A percentile compares a stretch with the other conserved stretches of the same genome.
phyloP scores from a whole-genome alignment of 257 asterid species.

The Jaltomata sinuosa region DNA sequence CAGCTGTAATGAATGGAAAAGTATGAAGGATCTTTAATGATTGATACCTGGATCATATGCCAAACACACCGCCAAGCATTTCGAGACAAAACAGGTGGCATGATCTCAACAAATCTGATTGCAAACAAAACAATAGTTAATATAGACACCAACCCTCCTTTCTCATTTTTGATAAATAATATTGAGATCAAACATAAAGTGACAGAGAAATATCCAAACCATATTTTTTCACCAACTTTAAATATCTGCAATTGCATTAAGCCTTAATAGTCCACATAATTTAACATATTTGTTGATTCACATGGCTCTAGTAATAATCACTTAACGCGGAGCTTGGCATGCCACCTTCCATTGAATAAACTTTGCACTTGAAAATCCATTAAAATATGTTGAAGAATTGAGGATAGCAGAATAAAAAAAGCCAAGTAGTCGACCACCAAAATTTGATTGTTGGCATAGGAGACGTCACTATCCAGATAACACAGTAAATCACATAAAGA shows the following conservation, averaged over 20 bases:
- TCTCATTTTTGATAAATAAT: background rate
- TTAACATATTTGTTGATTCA: background rate
- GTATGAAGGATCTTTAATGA: background rate
- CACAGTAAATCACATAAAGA: too few species aligned
- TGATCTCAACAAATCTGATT: conserved; percentile 84
- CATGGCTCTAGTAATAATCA: background rate
- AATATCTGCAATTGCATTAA: conserved; percentile 32
- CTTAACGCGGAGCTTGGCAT: conserved; percentile 79
- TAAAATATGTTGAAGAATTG: background rate
- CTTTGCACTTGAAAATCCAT: background rate
- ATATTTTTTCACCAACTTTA: conserved; percentile 65
- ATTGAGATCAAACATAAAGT: background rate
- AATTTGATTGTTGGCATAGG: too few species aligned
- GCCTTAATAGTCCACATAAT: background rate
- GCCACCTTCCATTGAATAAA: conserved; percentile 52
- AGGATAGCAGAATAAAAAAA: too few species aligned
- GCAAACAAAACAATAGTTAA: background rate
- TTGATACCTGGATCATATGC: conserved; percentile 62
- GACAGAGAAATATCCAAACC: conserved; percentile 61
- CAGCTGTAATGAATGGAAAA: background rate
- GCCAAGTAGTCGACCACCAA: too few species aligned
- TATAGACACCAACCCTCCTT: background rate
- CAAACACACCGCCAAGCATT: too few species aligned
- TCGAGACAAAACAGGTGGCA: conserved; percentile 95
- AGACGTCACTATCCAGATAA: too few species aligned